Evolutionary conservation across 2,329 filamentous ascomycete genomes (phyloP), one percentile per base, ranked within the genome.

Genomic region (Dactylellina cionopaga): DNA sequence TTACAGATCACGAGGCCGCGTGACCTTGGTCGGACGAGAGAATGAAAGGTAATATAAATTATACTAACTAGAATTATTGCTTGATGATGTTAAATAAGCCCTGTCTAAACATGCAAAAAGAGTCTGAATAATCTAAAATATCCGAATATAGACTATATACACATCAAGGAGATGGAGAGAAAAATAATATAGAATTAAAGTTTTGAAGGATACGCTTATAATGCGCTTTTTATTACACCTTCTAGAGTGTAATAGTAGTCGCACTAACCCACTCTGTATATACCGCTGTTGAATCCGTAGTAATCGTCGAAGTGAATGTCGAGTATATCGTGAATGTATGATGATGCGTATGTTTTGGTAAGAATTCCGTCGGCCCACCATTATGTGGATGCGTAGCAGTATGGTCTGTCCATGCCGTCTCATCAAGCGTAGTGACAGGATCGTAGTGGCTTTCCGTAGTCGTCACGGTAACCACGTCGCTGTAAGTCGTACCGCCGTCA

Each of bases 271-370:
- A 60, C 47, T 69, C 64, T 7, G 54, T 62, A 29, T 49, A 55
- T 5, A 22, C 59, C 17, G 29, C 33, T 2, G 6, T 11, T 4
- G 22, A 43, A 25, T 29, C 19, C 2, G 24, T 35, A 6, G 52
- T 59, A 19, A 51, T 43, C 7, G 52, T 68, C 15, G 29, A 41
- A 1, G 51, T 68, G 3, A 52, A 17, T 13, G 63, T 68, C 31
- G 22, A 31, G n/a, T 22, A 52, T 29, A 68, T 10, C 17, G 63
- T 68, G 46, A 68, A 68, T 5, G 63, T 68, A 41, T 68, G 63
- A 37, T 59, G 63, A 46, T 60, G 63, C 25, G 63, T 68, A 49
- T 68, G 63, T 6, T 27, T 9, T 6, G 52, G 52, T 5, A 68
- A 13, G 46, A 44, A 59, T 35, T 59, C 63, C 52, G 63, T 59